These are phyloP conservation scores for Hortiboletus rubellus DNA, from an alignment of 1,284 basidiomycete species.

Conservation along the genomic window DNA sequence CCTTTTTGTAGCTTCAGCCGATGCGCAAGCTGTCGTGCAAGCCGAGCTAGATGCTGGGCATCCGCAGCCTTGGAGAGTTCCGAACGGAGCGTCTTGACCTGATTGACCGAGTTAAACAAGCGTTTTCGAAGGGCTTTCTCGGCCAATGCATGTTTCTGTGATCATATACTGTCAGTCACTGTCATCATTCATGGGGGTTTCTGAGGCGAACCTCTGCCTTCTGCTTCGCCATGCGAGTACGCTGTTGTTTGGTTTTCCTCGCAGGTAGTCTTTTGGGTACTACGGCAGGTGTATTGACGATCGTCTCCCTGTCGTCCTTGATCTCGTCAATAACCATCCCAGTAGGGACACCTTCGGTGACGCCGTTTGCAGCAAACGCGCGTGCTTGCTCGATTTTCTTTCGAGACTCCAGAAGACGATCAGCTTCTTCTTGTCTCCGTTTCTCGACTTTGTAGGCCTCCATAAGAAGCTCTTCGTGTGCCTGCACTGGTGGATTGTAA, in stretches of 20 bases:
- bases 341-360: conserved; percentile 32
- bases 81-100: conserved; percentile 54
- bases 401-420: conserved; percentile 55
- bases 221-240: conserved; percentile 58
- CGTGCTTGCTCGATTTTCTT: conserved; percentile 55
- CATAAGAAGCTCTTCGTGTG: conserved; percentile 76
- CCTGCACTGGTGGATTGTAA: conserved; percentile 87
- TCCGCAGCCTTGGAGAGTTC: conserved; percentile 43
- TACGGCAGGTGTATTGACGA: conserved; percentile 29
- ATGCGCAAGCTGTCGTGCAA: conserved; percentile 41
- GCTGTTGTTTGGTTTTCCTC: conserved; percentile 76
- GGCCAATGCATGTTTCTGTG: conserved; percentile 64
- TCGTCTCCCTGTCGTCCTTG: conserved; percentile 41
- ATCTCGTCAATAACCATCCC: conserved; percentile 65
- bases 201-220: conserved; percentile 56
- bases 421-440: conserved; percentile 54
- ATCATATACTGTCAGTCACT: background rate
- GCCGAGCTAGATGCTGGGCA: conserved; percentile 45
- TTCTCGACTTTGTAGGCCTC: conserved; percentile 72
- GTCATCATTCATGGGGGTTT: background rate
- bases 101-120: conserved; percentile 55
- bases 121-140: conserved; percentile 59
- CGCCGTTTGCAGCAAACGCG: conserved; percentile 28
- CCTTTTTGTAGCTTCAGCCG: conserved; percentile 43
- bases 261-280: conserved; percentile 48